Conservation (phyloP, 495 filamentous ascomycete genomes). For the Bacidia gigantensis region DNA sequence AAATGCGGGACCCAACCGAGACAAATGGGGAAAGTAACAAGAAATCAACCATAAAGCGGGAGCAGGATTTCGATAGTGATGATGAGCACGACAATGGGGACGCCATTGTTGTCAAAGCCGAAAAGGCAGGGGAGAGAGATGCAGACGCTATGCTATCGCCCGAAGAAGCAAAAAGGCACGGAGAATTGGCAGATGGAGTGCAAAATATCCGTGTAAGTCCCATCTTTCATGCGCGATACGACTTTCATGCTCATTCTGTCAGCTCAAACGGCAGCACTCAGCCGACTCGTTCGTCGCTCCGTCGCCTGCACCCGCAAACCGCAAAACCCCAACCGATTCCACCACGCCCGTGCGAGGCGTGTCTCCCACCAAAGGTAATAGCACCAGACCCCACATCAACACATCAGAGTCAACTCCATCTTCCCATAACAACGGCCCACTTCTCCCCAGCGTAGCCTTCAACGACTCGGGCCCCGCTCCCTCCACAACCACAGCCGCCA, state of each 20-base stretch:
- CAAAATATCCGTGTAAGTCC: conserved; percentile 72
- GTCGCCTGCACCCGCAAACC: conserved; percentile 25
- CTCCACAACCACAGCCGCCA: conserved; percentile 33
- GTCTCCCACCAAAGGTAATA: background rate
- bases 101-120: conserved; percentile 48
- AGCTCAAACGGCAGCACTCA: conserved; percentile 95
- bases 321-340: conserved; percentile 22
- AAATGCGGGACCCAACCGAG: conserved; percentile 63
- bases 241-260: conserved; percentile 14
- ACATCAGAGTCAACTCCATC: conserved; percentile 30
- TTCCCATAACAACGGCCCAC: conserved; percentile 22
- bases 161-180: conserved; percentile 72
- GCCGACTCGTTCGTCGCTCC: conserved; percentile 46
- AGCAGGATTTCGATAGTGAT: conserved; percentile 32
- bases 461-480: conserved; percentile 15
- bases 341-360: background rate
- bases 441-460: conserved; percentile 19
- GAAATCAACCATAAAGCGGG: conserved; percentile 21
- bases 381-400: conserved; percentile 34
- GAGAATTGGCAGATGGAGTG: conserved; percentile 81
- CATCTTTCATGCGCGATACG: background rate
- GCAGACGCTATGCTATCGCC: conserved; percentile 43
- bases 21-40: conserved; percentile 42
- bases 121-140: conserved; percentile 62
- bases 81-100: conserved; percentile 67